A percentile compares a stretch with the other conserved stretches of the same genome.
Evolutionary conservation across 2,329 filamentous ascomycete genomes (phyloP).

Genomic region (Septoria linicola): DNA sequence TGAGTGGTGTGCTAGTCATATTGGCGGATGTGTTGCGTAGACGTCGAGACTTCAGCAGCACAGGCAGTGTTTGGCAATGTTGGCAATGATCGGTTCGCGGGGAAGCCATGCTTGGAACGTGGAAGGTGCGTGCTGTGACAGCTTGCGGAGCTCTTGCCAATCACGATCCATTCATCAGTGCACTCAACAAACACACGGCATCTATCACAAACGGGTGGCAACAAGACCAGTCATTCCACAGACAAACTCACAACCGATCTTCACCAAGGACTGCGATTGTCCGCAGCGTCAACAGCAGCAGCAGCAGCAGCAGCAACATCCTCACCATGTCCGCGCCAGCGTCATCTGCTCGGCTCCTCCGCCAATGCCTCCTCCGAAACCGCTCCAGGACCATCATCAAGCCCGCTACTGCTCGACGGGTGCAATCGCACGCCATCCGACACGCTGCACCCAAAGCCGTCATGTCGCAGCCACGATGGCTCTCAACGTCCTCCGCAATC

Average conservation of each 20-base stretch:
- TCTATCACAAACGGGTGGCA: too few relatives aligned
- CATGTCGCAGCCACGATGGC: constrained; percentile 22
- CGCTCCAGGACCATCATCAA: constrained; percentile 13
- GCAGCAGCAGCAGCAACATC: neutral
- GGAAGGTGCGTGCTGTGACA: too few relatives aligned
- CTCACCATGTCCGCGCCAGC: neutral
- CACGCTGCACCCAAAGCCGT: constrained; percentile 14
- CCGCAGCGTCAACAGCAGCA: neutral
- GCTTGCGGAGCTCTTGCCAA: too few relatives aligned
- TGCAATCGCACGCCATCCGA: constrained; percentile 7
- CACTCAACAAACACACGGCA: too few relatives aligned
- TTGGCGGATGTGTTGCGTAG: neutral
- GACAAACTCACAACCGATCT: too few relatives aligned
- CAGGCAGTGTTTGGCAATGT: neutral
- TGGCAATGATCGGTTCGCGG: neutral
- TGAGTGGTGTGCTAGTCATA: constrained; percentile 2
- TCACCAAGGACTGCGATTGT: neutral
- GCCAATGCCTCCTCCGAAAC: neutral
- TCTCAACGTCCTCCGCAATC: constrained; percentile 22
- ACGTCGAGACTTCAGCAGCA: neutral
- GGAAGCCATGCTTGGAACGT: too few relatives aligned
- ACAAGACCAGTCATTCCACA: too few relatives aligned
- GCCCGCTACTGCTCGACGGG: constrained; percentile 13
- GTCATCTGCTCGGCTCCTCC: neutral
- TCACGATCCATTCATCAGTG: too few relatives aligned